Percentiles rank a stretch among this genome's conserved stretches.
phyloP scores from a whole-genome alignment of 768 basidiomycete species.

The Mrakia gelida region DNA sequence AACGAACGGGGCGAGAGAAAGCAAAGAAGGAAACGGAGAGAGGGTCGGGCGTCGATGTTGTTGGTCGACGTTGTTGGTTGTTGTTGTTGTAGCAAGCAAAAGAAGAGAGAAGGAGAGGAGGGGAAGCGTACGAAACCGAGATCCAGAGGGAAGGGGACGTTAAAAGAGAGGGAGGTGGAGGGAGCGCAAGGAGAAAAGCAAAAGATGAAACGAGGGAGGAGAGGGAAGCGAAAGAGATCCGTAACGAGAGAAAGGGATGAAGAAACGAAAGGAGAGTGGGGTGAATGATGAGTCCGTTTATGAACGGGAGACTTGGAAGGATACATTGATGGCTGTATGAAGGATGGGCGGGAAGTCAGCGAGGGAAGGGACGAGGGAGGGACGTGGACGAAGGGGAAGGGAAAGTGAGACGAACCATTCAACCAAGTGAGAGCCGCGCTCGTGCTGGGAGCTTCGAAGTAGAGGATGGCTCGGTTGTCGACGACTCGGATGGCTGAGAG shows the following conservation, averaged over 20 bases:
- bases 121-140: not conserved
- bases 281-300: slow-evolving; percentile 65
- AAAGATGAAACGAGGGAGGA: not conserved
- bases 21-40: not conserved
- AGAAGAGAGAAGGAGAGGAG: not conserved
- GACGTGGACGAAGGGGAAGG: not conserved
- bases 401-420: slow-evolving; percentile 8
- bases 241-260: slow-evolving; percentile 38
- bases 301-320: slow-evolving; percentile 71
- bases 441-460: slow-evolving; percentile 25
- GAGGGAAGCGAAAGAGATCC: not conserved
- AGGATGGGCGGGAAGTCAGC: not conserved
- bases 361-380: not conserved
- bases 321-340: slow-evolving; percentile 59
- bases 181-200: not conserved
- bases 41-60: no score
- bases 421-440: slow-evolving; percentile 21
- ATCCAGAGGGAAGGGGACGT: no score
- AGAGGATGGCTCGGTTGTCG: slow-evolving; percentile 28
- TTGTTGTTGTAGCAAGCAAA: not conserved
- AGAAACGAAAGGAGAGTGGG: slow-evolving; percentile 83
- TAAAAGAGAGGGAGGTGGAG: not conserved
- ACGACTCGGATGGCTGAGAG: slow-evolving; percentile 26
- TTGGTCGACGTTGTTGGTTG: no score
- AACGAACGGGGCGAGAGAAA: not conserved